These are phyloP conservation scores for Boechera divaricarpa DNA, from an alignment of 345 rosid species.

Conservation along the genomic window DNA sequence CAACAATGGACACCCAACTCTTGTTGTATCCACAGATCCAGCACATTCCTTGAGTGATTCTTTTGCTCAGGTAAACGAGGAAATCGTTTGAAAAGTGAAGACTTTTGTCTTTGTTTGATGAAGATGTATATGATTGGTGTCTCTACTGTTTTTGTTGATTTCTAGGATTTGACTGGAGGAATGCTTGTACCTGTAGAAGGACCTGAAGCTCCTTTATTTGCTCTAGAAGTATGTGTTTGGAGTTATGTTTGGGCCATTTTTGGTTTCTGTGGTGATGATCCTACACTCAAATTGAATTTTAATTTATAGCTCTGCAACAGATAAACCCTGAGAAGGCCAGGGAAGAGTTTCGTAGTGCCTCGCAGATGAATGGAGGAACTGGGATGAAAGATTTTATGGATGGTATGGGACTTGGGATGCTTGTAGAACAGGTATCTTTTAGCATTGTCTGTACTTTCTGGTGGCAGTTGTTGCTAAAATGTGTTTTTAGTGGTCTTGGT, in stretches of 20 bases:
- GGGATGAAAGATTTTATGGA: constrained; percentile 97
- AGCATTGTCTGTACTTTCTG: background rate
- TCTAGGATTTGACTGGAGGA: constrained; percentile 92
- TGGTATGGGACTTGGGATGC: constrained; percentile 97
- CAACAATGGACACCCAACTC: constrained; percentile 93
- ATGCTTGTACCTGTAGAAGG: constrained; percentile 87
- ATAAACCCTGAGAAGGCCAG: constrained; percentile 94
- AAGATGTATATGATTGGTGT: constrained; percentile 19
- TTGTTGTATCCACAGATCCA: constrained; percentile 97
- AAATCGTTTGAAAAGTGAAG: background rate
- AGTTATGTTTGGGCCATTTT: background rate
- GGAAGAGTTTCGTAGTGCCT: constrained; percentile 85
- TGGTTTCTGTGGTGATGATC: constrained; percentile 27
- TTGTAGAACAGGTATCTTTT: constrained; percentile 77
- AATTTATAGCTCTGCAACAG: constrained; percentile 55
- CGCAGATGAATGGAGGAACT: constrained; percentile 74
- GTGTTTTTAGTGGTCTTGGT: background rate
- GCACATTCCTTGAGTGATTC: constrained; percentile 98
- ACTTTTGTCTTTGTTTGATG: constrained; percentile 1
- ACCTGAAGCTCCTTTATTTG: constrained; percentile 88
- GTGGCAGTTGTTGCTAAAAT: background rate
- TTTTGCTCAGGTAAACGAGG: constrained; percentile 74
- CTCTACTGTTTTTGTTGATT: background rate
- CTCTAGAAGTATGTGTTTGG: constrained; percentile 74
- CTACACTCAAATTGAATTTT: constrained; percentile 41